Evolutionary conservation across 2,329 filamentous ascomycete species (phyloP).

Genomic region (Colletotrichum plurivorum): DNA sequence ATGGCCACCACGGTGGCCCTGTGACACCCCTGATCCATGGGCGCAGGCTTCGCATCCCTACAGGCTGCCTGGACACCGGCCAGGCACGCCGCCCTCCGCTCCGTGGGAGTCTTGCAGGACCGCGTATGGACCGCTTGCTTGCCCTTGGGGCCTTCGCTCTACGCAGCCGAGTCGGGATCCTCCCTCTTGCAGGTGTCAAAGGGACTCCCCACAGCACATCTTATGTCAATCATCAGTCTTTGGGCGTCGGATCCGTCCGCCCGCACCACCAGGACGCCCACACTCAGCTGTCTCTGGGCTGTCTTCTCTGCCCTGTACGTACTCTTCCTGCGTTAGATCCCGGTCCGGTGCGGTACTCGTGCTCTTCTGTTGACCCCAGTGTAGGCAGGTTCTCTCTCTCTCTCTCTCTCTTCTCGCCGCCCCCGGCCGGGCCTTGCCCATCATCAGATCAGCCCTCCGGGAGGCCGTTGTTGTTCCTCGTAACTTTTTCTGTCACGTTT

Average conservation of each 20-base stretch:
- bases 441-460: slow-evolving; percentile 1
- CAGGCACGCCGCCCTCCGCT: slow-evolving; percentile 29
- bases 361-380: not conserved
- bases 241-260: slow-evolving; percentile 35
- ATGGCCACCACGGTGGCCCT: slow-evolving; percentile 18
- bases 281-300: not conserved
- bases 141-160: not conserved
- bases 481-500: slow-evolving; percentile 26
- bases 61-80: not conserved
- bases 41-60: slow-evolving; percentile 11
- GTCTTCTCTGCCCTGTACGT: not conserved
- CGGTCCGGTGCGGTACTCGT: too few relatives aligned
- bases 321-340: too few relatives aligned
- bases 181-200: slow-evolving; percentile 33
- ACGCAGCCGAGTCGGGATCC: slow-evolving; percentile 9
- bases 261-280: slow-evolving; percentile 24
- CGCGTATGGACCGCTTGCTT: slow-evolving; percentile 15
- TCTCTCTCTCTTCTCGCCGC: not conserved
- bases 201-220: slow-evolving; percentile 32
- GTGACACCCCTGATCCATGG: slow-evolving; percentile 20
- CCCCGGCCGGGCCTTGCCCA: not conserved
- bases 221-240: slow-evolving; percentile 40
- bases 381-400: not conserved
- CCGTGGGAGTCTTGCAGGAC: not conserved
- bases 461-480: slow-evolving; percentile 5